These are phyloP conservation scores for Globisporangium mamillatum DNA, from an alignment of 352 stramenopile species.

Conservation along the genomic window DNA sequence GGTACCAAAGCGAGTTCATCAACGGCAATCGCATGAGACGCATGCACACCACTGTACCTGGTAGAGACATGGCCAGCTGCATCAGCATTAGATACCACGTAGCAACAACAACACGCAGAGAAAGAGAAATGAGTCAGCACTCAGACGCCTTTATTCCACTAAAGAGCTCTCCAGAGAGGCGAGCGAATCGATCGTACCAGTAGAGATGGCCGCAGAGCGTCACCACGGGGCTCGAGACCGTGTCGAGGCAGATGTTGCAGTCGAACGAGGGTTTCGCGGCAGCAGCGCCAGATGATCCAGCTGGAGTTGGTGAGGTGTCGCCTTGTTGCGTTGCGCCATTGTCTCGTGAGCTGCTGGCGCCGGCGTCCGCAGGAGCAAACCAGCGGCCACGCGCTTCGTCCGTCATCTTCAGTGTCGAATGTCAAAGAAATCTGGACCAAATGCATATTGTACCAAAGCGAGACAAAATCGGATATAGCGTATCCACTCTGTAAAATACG, in stretches of 20 bases:
- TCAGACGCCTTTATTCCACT: background rate
- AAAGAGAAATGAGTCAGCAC: background rate
- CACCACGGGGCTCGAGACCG: constrained; percentile 82
- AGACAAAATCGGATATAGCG: background rate
- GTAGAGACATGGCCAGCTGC: constrained; percentile 85
- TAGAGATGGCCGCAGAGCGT: constrained; percentile 90
- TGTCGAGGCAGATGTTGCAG: constrained; percentile 90
- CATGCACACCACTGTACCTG: constrained; percentile 29
- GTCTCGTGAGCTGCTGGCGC: background rate
- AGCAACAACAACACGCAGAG: constrained; percentile 3
- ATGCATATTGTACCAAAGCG: background rate
- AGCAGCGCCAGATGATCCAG: background rate
- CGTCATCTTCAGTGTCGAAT: background rate
- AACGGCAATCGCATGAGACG: background rate
- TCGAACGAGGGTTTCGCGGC: constrained; percentile 49
- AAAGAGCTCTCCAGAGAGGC: background rate
- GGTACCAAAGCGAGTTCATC: background rate
- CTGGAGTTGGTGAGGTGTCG: background rate
- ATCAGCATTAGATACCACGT: background rate
- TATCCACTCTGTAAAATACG: background rate
- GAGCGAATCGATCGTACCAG: constrained; percentile 43
- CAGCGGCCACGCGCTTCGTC: constrained; percentile 6
- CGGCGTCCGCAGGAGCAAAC: background rate
- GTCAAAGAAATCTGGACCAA: background rate
- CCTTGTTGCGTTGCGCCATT: background rate